phyloP scores from a whole-genome alignment of 352 stramenopile species.

The Pythium dissimile region DNA sequence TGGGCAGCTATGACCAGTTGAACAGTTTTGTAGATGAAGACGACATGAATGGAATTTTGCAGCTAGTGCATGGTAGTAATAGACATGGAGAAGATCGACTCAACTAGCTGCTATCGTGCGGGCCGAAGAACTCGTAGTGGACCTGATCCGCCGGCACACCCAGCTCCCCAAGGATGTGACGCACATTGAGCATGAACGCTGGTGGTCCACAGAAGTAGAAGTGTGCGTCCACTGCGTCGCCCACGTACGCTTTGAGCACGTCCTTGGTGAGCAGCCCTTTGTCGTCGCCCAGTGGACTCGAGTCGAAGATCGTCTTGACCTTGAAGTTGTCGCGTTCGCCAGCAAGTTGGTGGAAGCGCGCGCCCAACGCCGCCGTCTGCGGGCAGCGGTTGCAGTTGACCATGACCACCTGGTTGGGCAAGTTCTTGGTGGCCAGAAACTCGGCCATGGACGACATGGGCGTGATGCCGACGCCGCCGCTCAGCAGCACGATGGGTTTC shows the following conservation, averaged over 20 bases:
- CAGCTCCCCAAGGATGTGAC: constrained; percentile 36
- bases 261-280: constrained; percentile 26
- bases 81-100: no score
- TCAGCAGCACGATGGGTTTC: constrained; percentile 56
- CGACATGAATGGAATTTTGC: constrained; percentile 6
- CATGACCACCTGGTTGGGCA: constrained; percentile 37
- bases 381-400: constrained; percentile 41
- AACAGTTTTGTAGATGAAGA: no score
- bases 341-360: constrained; percentile 29
- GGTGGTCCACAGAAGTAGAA: constrained; percentile 64
- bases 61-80: no score
- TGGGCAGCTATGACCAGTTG: no score
- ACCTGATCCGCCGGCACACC: constrained; percentile 32
- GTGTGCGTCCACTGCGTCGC: constrained; percentile 27
- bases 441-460: constrained; percentile 52
- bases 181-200: constrained; percentile 47
- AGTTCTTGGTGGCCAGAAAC: constrained; percentile 21
- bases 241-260: constrained; percentile 32
- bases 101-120: constrained; percentile 37
- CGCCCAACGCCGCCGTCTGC: constrained; percentile 30
- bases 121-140: constrained; percentile 68
- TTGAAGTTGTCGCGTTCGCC: constrained; percentile 34
- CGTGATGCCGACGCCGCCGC: constrained; percentile 58
- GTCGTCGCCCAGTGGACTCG: constrained; percentile 5
- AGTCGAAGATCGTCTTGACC: constrained; percentile 31